These are phyloP conservation scores for Salix suchowensis DNA, from an alignment of 345 rosid genomes.

Conservation along the genomic window DNA sequence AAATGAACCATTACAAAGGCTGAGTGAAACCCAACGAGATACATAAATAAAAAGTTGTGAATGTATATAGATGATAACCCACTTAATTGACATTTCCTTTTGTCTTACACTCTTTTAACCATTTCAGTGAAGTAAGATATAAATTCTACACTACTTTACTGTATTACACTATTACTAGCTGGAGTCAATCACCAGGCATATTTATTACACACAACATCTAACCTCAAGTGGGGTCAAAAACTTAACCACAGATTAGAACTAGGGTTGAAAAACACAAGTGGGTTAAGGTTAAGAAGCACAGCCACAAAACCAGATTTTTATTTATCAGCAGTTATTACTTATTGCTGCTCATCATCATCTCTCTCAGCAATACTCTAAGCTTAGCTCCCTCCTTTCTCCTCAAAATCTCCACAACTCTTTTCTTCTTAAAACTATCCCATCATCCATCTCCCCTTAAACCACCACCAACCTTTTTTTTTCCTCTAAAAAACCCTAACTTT, in stretches of 20 bases:
- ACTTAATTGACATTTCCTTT: too few relatives aligned
- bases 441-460: neutral
- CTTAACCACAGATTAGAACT: conserved; percentile 25
- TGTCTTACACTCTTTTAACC: too few relatives aligned
- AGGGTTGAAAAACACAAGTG: conserved; percentile 22
- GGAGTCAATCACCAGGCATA: conserved; percentile 13
- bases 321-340: conserved; percentile 10
- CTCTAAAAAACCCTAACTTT: neutral
- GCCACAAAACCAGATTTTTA: conserved; percentile 25
- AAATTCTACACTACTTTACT: too few relatives aligned
- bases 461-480: neutral
- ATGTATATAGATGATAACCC: too few relatives aligned
- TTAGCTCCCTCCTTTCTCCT: neutral
- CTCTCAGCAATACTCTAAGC: neutral
- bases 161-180: neutral
- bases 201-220: conserved; percentile 17
- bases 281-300: conserved; percentile 28
- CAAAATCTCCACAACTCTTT: neutral
- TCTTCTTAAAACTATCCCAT: neutral
- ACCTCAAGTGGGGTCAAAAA: conserved; percentile 3
- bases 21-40: neutral
- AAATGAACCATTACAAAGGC: neutral
- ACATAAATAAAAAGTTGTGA: neutral
- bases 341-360: conserved; percentile 3
- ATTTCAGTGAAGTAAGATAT: too few relatives aligned